These are phyloP conservation scores for Ambrosiella beaveri DNA, from an alignment of 2,329 filamentous ascomycete genomes.

Conservation along the genomic window DNA sequence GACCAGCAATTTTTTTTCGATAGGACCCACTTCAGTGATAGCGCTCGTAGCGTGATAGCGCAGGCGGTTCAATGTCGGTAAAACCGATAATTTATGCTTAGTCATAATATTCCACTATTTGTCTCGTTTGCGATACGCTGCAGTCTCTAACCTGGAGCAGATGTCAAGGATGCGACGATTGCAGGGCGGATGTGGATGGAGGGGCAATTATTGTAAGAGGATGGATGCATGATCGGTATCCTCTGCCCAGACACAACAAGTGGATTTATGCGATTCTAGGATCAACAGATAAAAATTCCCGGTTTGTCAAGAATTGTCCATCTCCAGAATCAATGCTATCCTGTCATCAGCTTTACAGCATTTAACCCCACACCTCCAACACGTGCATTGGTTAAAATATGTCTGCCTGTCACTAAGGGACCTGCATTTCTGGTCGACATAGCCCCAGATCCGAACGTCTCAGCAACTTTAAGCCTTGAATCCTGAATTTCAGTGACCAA, in stretches of 20 bases:
- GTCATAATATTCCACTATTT: slow-evolving; percentile 1
- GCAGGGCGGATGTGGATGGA: not conserved
- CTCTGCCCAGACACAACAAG: not conserved
- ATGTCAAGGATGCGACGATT: not conserved
- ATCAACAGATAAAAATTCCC: too few relatives aligned
- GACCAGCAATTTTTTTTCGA: slow-evolving; percentile 13
- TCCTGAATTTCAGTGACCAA: not conserved
- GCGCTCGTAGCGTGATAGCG: slow-evolving; percentile 7
- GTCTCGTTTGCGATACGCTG: not conserved
- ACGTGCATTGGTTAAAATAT: not conserved
- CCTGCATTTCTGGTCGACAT: not conserved
- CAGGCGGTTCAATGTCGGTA: slow-evolving; percentile 8
- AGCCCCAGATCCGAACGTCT: not conserved
- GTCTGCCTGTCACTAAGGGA: not conserved
- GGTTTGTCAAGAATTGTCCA: too few relatives aligned
- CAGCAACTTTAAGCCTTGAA: not conserved
- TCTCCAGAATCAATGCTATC: too few relatives aligned
- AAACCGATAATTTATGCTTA: slow-evolving; percentile 12
- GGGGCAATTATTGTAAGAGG: not conserved
- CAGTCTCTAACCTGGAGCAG: not conserved
- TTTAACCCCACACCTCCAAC: too few relatives aligned
- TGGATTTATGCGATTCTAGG: not conserved
- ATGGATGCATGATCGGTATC: slow-evolving; percentile 4
- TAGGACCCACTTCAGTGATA: slow-evolving; percentile 12
- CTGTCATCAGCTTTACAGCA: too few relatives aligned